These are phyloP conservation scores for Suhomyces vadensis DNA, from an alignment of 805 yeast species.

Conservation along the genomic window DNA sequence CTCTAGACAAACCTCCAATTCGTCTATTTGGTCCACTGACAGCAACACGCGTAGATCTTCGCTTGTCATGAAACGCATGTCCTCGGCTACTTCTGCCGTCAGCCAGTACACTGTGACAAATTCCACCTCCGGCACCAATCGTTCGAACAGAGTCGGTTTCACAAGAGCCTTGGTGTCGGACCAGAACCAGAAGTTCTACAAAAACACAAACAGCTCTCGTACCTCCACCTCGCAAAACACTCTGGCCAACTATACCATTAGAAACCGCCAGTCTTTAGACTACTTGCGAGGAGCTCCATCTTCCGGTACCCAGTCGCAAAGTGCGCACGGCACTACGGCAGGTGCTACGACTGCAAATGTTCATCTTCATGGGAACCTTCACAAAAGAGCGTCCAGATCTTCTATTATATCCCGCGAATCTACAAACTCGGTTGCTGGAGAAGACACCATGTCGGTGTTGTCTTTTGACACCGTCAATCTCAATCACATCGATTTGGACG, in stretches of 20 bases:
- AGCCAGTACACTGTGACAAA: constrained; percentile 25
- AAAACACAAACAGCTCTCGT: constrained; percentile 15
- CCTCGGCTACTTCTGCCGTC: constrained; percentile 30
- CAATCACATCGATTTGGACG: constrained; percentile 14
- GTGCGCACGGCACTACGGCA: background rate
- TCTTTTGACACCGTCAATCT: constrained; percentile 36
- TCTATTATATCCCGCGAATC: constrained; percentile 38
- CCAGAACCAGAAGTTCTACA: constrained; percentile 24
- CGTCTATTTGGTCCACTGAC: constrained; percentile 42
- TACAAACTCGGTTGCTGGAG: constrained; percentile 17
- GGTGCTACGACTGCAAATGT: background rate
- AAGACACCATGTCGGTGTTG: constrained; percentile 35
- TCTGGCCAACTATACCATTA: constrained; percentile 2
- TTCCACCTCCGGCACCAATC: constrained; percentile 9
- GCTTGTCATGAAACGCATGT: constrained; percentile 31
- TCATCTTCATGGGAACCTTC: constrained; percentile 13
- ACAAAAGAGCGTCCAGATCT: constrained; percentile 35
- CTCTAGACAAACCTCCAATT: constrained; percentile 29
- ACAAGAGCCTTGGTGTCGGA: constrained; percentile 42
- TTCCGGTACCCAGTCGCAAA: background rate
- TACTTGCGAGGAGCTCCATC: constrained; percentile 18
- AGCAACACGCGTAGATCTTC: constrained; percentile 26
- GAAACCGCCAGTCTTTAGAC: constrained; percentile 27
- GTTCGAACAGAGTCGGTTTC: constrained; percentile 33
- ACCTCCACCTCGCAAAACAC: constrained; percentile 4